A percentile compares a stretch with the other conserved stretches of the same genome.
These are phyloP conservation scores for Melanogaster broomeanus DNA, from an alignment of 768 basidiomycete genomes.

Conservation along the genomic window DNA sequence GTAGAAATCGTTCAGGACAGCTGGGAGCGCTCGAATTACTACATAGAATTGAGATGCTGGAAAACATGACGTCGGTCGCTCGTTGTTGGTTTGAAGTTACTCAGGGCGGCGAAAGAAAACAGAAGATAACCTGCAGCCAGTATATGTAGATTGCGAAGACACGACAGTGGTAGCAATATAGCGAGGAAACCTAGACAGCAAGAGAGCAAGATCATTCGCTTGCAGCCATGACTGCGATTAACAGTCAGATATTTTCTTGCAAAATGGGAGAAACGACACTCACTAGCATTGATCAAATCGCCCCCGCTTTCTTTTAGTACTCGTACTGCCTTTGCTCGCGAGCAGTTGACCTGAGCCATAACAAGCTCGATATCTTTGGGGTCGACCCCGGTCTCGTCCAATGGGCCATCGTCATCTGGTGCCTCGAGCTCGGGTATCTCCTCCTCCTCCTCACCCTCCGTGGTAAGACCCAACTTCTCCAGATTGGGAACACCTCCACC, in stretches of 20 bases:
- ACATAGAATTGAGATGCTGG: conserved; percentile 77
- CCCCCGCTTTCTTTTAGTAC: conserved; percentile 90
- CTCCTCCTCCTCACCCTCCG: conserved; percentile 63
- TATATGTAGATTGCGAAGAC: conserved; percentile 23
- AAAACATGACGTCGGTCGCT: conserved; percentile 24
- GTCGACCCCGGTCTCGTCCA: conserved; percentile 88
- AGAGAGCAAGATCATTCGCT: conserved; percentile 64
- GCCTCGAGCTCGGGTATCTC: conserved; percentile 85
- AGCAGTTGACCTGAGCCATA: conserved; percentile 85
- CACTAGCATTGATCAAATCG: conserved; percentile 96
- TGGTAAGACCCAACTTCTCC: conserved; percentile 52
- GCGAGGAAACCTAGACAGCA: conserved; percentile 33
- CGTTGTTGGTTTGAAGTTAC: neutral
- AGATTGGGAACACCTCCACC: conserved; percentile 45
- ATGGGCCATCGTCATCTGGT: conserved; percentile 75
- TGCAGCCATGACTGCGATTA: conserved; percentile 79
- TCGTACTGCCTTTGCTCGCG: conserved; percentile 88
- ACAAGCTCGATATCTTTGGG: conserved; percentile 95
- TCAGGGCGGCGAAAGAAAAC: conserved; percentile 4
- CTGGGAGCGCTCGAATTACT: conserved; percentile 91
- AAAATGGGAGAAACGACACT: conserved; percentile 38
- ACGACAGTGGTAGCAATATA: conserved; percentile 29
- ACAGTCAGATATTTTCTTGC: conserved; percentile 8
- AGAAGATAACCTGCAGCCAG: conserved; percentile 10
- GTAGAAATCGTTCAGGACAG: conserved; percentile 71